Evolutionary conservation across 352 stramenopile genomes (phyloP).

Genomic region (Phytophthora litchii): DNA sequence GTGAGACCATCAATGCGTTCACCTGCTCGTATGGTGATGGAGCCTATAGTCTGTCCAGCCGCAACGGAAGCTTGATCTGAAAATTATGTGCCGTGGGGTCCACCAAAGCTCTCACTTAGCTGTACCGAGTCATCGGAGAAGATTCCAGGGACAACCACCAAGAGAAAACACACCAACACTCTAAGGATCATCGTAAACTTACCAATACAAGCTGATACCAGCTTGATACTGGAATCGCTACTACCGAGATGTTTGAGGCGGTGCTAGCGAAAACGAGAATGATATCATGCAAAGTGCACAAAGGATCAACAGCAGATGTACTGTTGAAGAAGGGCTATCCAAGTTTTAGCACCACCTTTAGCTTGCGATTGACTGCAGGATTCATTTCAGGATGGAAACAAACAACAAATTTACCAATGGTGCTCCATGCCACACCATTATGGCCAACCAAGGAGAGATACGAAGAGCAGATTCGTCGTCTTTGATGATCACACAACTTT

Average conservation of each 20-base stretch:
- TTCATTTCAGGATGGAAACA: neutral
- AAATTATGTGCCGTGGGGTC: constrained; percentile 27
- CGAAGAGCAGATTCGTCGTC: no score
- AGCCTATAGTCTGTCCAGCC: constrained; percentile 16
- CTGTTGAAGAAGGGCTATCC: neutral
- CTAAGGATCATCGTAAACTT: neutral
- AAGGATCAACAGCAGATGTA: neutral
- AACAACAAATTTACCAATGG: no score
- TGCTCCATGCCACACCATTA: no score
- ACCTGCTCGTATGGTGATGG: constrained; percentile 19
- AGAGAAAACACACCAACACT: neutral
- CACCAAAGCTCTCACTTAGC: constrained; percentile 25
- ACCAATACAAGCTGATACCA: neutral
- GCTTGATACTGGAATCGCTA: neutral
- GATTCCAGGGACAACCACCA: neutral
- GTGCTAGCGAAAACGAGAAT: neutral
- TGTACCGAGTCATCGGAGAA: constrained; percentile 18
- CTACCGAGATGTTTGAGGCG: neutral
- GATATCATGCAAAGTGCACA: neutral
- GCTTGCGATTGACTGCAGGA: no score
- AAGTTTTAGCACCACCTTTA: neutral
- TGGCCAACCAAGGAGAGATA: no score
- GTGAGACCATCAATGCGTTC: constrained; percentile 26
- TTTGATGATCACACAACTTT: no score
- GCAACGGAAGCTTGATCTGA: constrained; percentile 25